Evolutionary conservation across 2,329 filamentous ascomycete species (phyloP).

Genomic region (Aspergillus sergii): DNA sequence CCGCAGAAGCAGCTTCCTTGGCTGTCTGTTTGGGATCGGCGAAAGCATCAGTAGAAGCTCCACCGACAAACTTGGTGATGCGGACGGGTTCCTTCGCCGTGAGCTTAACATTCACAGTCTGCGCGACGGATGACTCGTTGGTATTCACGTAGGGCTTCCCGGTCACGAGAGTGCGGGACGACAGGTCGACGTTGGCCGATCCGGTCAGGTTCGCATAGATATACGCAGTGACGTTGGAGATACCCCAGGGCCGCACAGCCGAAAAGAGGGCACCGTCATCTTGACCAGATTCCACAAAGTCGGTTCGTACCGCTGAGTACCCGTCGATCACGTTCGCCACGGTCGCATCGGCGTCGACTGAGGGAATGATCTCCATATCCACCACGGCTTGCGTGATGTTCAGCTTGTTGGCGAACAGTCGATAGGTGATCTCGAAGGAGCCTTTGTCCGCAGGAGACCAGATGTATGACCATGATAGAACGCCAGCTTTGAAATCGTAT

Average conservation of each 20-base stretch:
- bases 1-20: slow-evolving; percentile 55
- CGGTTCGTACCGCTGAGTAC: slow-evolving; percentile 65
- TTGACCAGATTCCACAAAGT: slow-evolving; percentile 59
- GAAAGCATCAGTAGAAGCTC: slow-evolving; percentile 70
- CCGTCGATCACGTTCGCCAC: slow-evolving; percentile 71
- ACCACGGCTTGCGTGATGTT: slow-evolving; percentile 64
- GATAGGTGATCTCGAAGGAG: slow-evolving; percentile 63
- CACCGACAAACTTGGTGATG: slow-evolving; percentile 69
- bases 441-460: slow-evolving; percentile 61
- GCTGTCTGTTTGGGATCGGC: slow-evolving; percentile 58
- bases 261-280: slow-evolving; percentile 64
- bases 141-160: slow-evolving; percentile 53
- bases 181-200: slow-evolving; percentile 44
- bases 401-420: slow-evolving; percentile 67
- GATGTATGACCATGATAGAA: slow-evolving; percentile 65
- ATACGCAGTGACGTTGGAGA: slow-evolving; percentile 65
- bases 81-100: slow-evolving; percentile 56
- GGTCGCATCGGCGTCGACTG: slow-evolving; percentile 55
- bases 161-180: slow-evolving; percentile 47
- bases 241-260: slow-evolving; percentile 64
- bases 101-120: slow-evolving; percentile 59
- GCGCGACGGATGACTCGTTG: slow-evolving; percentile 67
- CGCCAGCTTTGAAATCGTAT: slow-evolving; percentile 64
- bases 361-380: slow-evolving; percentile 60
- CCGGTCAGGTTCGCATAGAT: slow-evolving; percentile 51